These are phyloP conservation scores for Gnetum montanum DNA, from an alignment of 75 land plant species.

Conservation along the genomic window DNA sequence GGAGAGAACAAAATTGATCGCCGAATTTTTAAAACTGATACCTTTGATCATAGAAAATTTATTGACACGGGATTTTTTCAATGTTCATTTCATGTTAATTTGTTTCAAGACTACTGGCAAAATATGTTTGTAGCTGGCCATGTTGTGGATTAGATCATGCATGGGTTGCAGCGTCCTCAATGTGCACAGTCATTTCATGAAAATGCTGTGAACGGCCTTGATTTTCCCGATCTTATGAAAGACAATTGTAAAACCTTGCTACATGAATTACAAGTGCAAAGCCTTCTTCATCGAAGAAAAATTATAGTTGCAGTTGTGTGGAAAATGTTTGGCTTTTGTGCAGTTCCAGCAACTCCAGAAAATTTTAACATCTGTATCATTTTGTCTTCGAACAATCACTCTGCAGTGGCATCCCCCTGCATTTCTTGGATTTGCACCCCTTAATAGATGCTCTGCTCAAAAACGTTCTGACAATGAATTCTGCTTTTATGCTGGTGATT, in stretches of 20 bases:
- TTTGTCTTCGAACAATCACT: constrained; percentile 13
- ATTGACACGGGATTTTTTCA: too few relatives aligned
- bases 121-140: constrained; percentile 26
- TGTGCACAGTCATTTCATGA: constrained; percentile 26
- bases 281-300: constrained; percentile 22
- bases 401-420: constrained; percentile 19
- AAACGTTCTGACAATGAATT: constrained; percentile 12
- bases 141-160: constrained; percentile 30
- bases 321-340: constrained; percentile 25
- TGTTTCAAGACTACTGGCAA: constrained; percentile 27
- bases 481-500: constrained; percentile 21
- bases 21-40: too few relatives aligned
- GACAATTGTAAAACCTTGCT: constrained; percentile 14
- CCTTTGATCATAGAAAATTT: too few relatives aligned
- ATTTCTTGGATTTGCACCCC: constrained; percentile 19
- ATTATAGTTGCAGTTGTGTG: constrained; percentile 22
- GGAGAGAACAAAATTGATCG: too few relatives aligned
- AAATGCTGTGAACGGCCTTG: constrained; percentile 31
- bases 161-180: constrained; percentile 29
- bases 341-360: constrained; percentile 12
- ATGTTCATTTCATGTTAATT: too few relatives aligned
- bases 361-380: constrained; percentile 7
- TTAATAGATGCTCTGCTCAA: constrained; percentile 20
- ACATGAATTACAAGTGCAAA: constrained; percentile 23
- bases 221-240: constrained; percentile 27